Evolutionary conservation across 208 protist species (phyloP).

Genomic region (Crithidia bombi): DNA sequence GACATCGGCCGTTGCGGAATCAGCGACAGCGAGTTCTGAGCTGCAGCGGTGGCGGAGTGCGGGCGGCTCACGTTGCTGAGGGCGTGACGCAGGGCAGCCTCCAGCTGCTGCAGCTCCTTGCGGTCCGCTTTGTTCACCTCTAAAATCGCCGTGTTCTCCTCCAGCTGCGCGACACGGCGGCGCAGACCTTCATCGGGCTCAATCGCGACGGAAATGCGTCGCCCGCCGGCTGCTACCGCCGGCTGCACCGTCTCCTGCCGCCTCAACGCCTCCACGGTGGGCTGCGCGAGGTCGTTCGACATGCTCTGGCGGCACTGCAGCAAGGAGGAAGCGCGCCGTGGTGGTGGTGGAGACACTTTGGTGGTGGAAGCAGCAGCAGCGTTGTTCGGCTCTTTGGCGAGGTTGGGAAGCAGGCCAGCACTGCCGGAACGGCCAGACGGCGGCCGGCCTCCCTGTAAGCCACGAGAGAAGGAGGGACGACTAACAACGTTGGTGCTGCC

Average conservation of each 20-base stretch:
- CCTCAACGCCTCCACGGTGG: slow-evolving; percentile 49
- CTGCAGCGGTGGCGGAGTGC: slow-evolving; percentile 3
- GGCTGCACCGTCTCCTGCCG: slow-evolving; percentile 35
- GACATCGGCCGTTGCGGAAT: slow-evolving; percentile 39
- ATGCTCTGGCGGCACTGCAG: neutral
- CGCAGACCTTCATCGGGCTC: slow-evolving; percentile 59
- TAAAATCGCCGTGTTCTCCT: slow-evolving; percentile 72
- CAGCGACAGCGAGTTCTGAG: slow-evolving; percentile 14
- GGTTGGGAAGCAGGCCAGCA: slow-evolving; percentile 11
- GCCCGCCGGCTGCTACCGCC: neutral
- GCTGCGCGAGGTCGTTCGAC: slow-evolving; percentile 35
- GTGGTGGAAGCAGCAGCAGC: neutral
- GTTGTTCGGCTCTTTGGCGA: slow-evolving; percentile 18
- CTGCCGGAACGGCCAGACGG: slow-evolving; percentile 33
- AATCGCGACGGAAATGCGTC: slow-evolving; percentile 46
- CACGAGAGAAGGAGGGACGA: slow-evolving; percentile 13
- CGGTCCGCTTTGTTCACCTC: slow-evolving; percentile 85
- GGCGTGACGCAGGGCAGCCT: slow-evolving; percentile 48
- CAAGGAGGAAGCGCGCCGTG: slow-evolving; percentile 6
- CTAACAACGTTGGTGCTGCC: neutral
- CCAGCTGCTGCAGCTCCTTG: slow-evolving; percentile 60
- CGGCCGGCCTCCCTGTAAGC: slow-evolving; percentile 6
- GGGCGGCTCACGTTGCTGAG: slow-evolving; percentile 24
- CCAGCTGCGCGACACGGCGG: slow-evolving; percentile 68
- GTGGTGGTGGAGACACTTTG: neutral